Conservation (phyloP, 805 yeast species). For the Barnettozyma californica region DNA sequence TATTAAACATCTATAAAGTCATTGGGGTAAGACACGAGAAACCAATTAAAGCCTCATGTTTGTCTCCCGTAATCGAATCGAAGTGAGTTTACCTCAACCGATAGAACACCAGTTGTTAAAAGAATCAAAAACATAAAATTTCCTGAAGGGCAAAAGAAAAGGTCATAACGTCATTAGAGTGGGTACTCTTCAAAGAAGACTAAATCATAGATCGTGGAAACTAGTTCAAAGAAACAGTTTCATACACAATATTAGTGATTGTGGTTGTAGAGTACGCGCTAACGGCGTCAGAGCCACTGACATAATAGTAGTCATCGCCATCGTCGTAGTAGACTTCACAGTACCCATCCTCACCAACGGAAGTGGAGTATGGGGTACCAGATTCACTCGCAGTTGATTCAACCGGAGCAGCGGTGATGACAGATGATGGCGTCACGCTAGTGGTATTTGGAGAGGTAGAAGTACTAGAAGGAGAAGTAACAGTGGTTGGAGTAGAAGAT, state of each 20-base stretch:
- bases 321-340: slow-evolving; percentile 26
- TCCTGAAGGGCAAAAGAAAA: neutral
- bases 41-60: neutral
- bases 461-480: slow-evolving; percentile 8
- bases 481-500: neutral
- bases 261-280: slow-evolving; percentile 26
- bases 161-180: slow-evolving; percentile 5
- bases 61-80: neutral
- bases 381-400: slow-evolving; percentile 6
- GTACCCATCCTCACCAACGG: slow-evolving; percentile 19
- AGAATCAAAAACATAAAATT: neutral
- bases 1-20: neutral
- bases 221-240: slow-evolving; percentile 16
- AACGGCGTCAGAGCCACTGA: slow-evolving; percentile 25
- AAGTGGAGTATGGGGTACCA: slow-evolving; percentile 19
- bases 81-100: neutral
- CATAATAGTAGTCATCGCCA: slow-evolving; percentile 18
- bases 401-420: slow-evolving; percentile 13
- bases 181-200: neutral
- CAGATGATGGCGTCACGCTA: slow-evolving; percentile 10
- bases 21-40: neutral
- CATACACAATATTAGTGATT: slow-evolving; percentile 20
- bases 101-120: neutral
- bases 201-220: neutral
- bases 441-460: slow-evolving; percentile 5